Conservation (phyloP, 306 rosid genomes). For the Coriaria nepalensis region DNA sequence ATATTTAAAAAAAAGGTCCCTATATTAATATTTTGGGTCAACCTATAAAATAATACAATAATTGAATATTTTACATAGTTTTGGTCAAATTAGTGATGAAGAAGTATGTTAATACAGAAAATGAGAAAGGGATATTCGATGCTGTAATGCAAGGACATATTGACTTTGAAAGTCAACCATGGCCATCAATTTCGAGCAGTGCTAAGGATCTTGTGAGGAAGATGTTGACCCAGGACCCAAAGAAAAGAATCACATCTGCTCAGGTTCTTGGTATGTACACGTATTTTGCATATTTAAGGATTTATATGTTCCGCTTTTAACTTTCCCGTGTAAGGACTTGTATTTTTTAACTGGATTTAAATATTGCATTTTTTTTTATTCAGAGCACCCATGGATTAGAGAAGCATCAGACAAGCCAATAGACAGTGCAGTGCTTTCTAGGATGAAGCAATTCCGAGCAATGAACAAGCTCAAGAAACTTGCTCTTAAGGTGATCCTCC, state of each 20-base stretch:
- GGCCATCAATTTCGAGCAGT: constrained; percentile 65
- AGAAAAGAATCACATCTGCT: constrained; percentile 57
- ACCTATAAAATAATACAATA: no score
- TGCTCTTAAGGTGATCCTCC: constrained; percentile 37
- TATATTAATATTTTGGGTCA: no score
- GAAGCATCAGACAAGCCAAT: constrained; percentile 84
- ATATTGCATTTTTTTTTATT: constrained; percentile 1
- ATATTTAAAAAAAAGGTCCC: not conserved
- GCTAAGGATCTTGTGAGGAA: constrained; percentile 71
- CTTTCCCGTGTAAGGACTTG: no score
- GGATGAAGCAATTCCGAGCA: constrained; percentile 90
- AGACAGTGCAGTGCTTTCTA: constrained; percentile 76
- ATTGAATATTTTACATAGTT: not conserved
- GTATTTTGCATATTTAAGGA: not conserved
- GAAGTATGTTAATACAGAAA: constrained; percentile 28
- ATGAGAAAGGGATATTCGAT: constrained; percentile 76
- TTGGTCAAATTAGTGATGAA: constrained; percentile 7
- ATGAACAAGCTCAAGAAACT: constrained; percentile 85
- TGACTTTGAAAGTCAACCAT: constrained; percentile 62
- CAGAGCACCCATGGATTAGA: constrained; percentile 84
- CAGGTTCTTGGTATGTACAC: constrained; percentile 64
- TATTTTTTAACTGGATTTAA: no score
- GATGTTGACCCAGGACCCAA: constrained; percentile 72
- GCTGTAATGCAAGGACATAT: constrained; percentile 60
- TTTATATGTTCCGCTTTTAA: no score